Evolutionary conservation across 169 alveolate genomes (phyloP).

Genomic region (Plasmodium coatneyi): DNA sequence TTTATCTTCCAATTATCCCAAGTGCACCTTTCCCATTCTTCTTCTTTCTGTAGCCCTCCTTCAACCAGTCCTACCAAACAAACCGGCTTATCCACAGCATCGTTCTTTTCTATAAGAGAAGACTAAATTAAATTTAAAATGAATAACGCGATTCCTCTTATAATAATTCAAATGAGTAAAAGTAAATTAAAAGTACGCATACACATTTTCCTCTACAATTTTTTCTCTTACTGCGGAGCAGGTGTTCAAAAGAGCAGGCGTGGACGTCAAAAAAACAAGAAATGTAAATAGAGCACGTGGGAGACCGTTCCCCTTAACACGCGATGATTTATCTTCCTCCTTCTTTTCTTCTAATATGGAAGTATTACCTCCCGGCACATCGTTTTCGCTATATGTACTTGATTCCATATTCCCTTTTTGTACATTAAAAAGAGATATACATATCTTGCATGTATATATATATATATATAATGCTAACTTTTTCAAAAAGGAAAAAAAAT

Average conservation of each 20-base stretch:
- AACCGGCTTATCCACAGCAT: not conserved
- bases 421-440: not conserved
- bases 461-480: not conserved
- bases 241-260: not conserved
- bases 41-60: not conserved
- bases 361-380: not conserved
- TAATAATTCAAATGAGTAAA: not conserved
- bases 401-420: not conserved
- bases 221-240: not conserved
- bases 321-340: not conserved
- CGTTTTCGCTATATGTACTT: not conserved
- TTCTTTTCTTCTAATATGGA: not conserved
- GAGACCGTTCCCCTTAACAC: not conserved
- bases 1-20: conserved; percentile 10
- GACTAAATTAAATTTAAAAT: not conserved
- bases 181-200: not conserved
- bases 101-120: not conserved
- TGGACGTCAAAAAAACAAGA: not conserved
- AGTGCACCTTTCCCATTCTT: conserved; percentile 14
- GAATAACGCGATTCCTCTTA: not conserved
- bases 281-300: not conserved
- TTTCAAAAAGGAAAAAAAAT: too few relatives aligned
- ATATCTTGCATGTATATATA: too few relatives aligned
- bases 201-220: not conserved
- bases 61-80: not conserved